A percentile compares a stretch with the other conserved stretches of the same genome.
Conservation (phyloP, 768 basidiomycete species). For the Cytidiella melzeri region DNA sequence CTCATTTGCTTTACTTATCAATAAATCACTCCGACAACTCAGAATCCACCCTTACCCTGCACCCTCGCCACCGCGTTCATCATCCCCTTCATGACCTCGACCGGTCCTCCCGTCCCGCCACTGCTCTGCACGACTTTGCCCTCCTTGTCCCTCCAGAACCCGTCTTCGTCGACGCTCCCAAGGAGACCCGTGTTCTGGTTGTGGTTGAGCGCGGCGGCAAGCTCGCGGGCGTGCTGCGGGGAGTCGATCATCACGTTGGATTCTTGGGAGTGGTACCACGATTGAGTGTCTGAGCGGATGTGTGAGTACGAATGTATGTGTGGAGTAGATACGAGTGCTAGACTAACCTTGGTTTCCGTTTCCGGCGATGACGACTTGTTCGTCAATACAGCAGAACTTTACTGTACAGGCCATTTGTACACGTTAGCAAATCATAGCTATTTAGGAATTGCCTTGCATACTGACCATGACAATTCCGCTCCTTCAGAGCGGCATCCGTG, state of each 20-base stretch:
- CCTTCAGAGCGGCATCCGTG: constrained; percentile 57
- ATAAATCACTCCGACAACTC: no score
- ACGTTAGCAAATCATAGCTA: neutral
- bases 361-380: constrained; percentile 57
- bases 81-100: constrained; percentile 23
- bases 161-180: constrained; percentile 37
- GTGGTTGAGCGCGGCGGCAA: constrained; percentile 35
- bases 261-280: constrained; percentile 70
- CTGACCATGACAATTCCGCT: constrained; percentile 62
- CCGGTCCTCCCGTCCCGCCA: constrained; percentile 8
- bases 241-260: constrained; percentile 54
- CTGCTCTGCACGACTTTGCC: constrained; percentile 23
- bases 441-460: constrained; percentile 2
- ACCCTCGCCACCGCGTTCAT: constrained; percentile 23
- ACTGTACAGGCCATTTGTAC: constrained; percentile 26
- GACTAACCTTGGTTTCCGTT: constrained; percentile 60
- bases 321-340: neutral
- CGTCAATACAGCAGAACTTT: constrained; percentile 65
- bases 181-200: constrained; percentile 41
- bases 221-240: constrained; percentile 37
- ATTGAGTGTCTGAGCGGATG: constrained; percentile 44
- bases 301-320: constrained; percentile 4
- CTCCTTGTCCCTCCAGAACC: constrained; percentile 40
- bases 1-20: no score
- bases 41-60: constrained; percentile 24